Base-by-base conservation (phyloP, 192 early-diverging fungal species). In the Coemansia sp. region DNA sequence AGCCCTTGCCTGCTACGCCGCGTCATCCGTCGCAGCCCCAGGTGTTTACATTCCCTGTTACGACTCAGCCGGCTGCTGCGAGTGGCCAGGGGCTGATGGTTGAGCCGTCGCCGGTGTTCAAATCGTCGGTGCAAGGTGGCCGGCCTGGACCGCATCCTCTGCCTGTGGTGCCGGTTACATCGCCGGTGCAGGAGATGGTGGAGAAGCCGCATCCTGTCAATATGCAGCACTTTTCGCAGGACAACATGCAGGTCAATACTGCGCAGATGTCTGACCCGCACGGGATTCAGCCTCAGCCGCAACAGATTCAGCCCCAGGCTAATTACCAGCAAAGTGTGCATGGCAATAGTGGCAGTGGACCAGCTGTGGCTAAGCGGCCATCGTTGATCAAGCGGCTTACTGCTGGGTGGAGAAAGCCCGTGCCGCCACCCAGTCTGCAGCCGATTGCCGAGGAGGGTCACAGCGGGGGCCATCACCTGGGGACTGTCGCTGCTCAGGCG, bases 301-400 rank as follows among this genome's bases (percentile, higher is more conserved):
- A 53, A 9, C 58, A 46, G 67, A 30, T 5, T 21, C 46, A 47
- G 46, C 13, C 42, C 14, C 46, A 50, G 21, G 9, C 19, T 40
- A 9, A 28, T 8, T 39, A 50, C 28, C 69, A 71, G 52, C 28
- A 39, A 21, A 37, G 58, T 13, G 14, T 35, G 6, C 30, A 58
- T 6, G 50, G 47, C 44, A 68, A 35, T 19, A 30, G 43, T 10
- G 43, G 19, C 23, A 35, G 37, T 3, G 38, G 13, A 17, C 21
- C 23, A 4, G 67, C 32, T 9, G 19, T 64, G 42, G 9, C 33
- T 2, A 74, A 75, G 46, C 65, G 76, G 17, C 80, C 80, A 26
- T 83, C 80, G 59, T 47, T 83, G 67, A 46, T 83, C 17, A 71
- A 75, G 76, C 76, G 80, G 2, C 63, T 83, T 37, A 83, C 80